A percentile compares a stretch with the other conserved stretches of the same genome.
Evolutionary conservation across 768 basidiomycete genomes (phyloP).

Genomic region (Boletus reticulatus): DNA sequence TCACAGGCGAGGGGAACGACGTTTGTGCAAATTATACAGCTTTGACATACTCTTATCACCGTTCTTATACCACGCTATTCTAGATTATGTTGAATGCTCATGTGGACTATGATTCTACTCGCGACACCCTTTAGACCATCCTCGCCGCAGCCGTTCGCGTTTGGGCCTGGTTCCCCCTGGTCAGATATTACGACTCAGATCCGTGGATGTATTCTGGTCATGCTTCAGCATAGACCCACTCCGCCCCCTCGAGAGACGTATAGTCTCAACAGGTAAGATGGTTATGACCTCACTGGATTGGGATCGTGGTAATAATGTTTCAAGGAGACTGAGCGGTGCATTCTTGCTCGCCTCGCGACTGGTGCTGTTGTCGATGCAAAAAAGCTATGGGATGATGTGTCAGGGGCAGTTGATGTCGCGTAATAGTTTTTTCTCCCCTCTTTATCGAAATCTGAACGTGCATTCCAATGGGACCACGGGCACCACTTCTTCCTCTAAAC

Average conservation of each 20-base stretch:
- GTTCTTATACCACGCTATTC: not conserved
- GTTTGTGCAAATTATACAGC: no score
- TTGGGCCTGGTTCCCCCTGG: no score
- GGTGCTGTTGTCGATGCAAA: constrained; percentile 72
- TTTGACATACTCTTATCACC: not conserved
- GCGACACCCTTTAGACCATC: no score
- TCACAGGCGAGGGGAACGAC: no score
- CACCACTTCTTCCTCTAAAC: no score
- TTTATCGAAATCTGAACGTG: no score
- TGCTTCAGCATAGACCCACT: constrained; percentile 84
- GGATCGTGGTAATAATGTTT: not conserved
- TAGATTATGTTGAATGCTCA: constrained; percentile 78
- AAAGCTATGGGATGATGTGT: constrained; percentile 74
- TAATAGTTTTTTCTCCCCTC: no score
- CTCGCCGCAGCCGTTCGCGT: no score
- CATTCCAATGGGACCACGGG: no score
- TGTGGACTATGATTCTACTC: no score
- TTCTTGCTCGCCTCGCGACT: constrained; percentile 79
- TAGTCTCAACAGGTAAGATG: constrained; percentile 77
- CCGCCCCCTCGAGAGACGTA: constrained; percentile 96
- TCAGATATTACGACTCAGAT: no score
- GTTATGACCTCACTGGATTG: constrained; percentile 3
- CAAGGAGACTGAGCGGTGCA: constrained; percentile 76
- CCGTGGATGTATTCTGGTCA: constrained; percentile 79
- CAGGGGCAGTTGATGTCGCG: no score